These are phyloP conservation scores for Ogataea zsoltii DNA, from an alignment of 805 yeast species.

Conservation along the genomic window DNA sequence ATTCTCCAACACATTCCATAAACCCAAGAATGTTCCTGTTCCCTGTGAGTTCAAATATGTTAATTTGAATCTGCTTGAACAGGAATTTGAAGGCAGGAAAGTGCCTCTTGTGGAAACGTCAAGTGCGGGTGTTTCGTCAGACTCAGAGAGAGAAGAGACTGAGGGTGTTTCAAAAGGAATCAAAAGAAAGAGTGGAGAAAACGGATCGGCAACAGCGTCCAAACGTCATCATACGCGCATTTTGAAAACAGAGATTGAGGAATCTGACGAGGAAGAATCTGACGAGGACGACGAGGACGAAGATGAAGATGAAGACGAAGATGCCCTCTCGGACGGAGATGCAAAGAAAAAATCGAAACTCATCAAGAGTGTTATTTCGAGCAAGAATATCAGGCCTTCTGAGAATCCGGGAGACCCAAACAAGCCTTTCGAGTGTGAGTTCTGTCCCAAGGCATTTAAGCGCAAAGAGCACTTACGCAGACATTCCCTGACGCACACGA, in stretches of 20 bases:
- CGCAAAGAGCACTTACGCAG: slow-evolving; percentile 30
- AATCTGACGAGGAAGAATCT: slow-evolving; percentile 1
- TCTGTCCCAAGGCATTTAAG: slow-evolving; percentile 29
- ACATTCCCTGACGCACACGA: slow-evolving; percentile 29
- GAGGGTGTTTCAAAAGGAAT: not conserved
- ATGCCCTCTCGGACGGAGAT: slow-evolving; percentile 5
- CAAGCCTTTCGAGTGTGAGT: slow-evolving; percentile 26
- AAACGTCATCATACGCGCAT: not conserved
- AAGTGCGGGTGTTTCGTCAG: not conserved
- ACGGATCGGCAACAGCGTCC: not conserved
- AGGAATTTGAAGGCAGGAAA: not conserved
- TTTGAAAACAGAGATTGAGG: not conserved
- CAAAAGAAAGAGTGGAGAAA: not conserved
- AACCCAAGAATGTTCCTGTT: slow-evolving; percentile 18
- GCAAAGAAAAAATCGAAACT: slow-evolving; percentile 16
- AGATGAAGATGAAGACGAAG: slow-evolving; percentile 1
- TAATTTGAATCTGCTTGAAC: slow-evolving; percentile 17
- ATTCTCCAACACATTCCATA: slow-evolving; percentile 22
- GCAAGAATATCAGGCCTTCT: slow-evolving; percentile 24
- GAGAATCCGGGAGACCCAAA: slow-evolving; percentile 20
- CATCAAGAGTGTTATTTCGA: slow-evolving; percentile 23
- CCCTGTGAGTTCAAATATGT: slow-evolving; percentile 13
- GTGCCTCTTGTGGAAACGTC: not conserved
- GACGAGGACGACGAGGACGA: slow-evolving; percentile 5
- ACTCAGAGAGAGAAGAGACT: not conserved